phyloP scores from a whole-genome alignment of 2,329 filamentous ascomycete genomes.

The Colletotrichum theobromicola region DNA sequence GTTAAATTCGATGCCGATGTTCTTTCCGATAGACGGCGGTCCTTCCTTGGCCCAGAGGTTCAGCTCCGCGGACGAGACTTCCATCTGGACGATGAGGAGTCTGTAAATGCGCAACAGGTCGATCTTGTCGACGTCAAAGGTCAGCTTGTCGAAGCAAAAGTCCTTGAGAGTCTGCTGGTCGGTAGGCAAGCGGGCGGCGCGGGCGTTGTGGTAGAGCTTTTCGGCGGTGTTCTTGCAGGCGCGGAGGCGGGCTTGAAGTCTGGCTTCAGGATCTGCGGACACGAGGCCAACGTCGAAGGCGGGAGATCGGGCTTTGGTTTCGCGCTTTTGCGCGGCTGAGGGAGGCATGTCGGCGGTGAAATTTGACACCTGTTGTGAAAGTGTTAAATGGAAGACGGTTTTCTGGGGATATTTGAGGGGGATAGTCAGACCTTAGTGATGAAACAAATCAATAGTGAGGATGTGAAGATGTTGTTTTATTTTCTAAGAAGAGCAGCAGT shows the following conservation, averaged over 20 bases:
- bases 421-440: too few relatives aligned
- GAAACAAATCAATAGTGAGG: too few relatives aligned
- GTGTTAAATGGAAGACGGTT: too few relatives aligned
- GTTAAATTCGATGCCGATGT: neutral
- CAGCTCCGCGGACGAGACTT: neutral
- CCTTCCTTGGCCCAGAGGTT: neutral
- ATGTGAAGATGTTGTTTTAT: too few relatives aligned
- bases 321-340: too few relatives aligned
- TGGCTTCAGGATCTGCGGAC: too few relatives aligned
- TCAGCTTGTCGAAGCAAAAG: neutral
- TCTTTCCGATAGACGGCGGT: neutral
- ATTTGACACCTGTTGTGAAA: too few relatives aligned
- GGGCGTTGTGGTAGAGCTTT: neutral
- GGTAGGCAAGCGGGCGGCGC: neutral
- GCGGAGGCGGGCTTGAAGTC: neutral
- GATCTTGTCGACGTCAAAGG: neutral
- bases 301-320: accelerated
- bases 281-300: too few relatives aligned
- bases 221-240: neutral
- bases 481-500: too few relatives aligned
- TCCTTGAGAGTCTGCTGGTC: neutral
- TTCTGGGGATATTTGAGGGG: too few relatives aligned
- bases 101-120: neutral
- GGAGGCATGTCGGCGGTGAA: too few relatives aligned
- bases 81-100: neutral